These are phyloP conservation scores for Diaporthe australafricana DNA, from an alignment of 2,329 filamentous ascomycete species.

Conservation along the genomic window DNA sequence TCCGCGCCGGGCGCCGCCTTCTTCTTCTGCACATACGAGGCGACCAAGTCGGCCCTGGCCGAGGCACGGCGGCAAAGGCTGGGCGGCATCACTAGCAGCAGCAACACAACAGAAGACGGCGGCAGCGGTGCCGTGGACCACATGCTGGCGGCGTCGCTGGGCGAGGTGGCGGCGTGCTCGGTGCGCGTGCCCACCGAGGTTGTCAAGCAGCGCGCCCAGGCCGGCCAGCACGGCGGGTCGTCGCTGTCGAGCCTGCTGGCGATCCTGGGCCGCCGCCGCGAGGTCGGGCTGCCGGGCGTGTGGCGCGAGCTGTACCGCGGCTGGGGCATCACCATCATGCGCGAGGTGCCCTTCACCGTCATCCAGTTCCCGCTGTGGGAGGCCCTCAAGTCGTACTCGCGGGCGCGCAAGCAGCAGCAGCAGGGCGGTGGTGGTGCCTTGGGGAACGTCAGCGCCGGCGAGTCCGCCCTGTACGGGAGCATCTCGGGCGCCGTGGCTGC, in stretches of 20 bases:
- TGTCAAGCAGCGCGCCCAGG: constrained; percentile 96
- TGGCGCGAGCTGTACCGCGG: constrained; percentile 90
- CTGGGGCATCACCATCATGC: constrained; percentile 90
- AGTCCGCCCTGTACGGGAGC: constrained; percentile 88
- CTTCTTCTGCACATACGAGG: constrained; percentile 97
- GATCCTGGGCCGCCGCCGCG: constrained; percentile 69
- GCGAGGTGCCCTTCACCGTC: constrained; percentile 96
- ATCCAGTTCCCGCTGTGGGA: constrained; percentile 99
- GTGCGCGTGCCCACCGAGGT: constrained; percentile 96
- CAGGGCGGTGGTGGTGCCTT: constrained; percentile 36
- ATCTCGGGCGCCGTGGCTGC: constrained; percentile 87
- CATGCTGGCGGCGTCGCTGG: constrained; percentile 86
- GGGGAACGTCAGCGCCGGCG: constrained; percentile 72
- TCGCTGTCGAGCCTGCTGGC: constrained; percentile 74
- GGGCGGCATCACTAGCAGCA: not conserved
- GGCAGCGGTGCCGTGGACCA: constrained; percentile 60
- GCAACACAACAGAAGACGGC: constrained; percentile 38
- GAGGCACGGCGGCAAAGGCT: constrained; percentile 3
- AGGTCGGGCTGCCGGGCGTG: constrained; percentile 66
- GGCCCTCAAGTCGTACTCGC: constrained; percentile 81
- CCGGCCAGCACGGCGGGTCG: constrained; percentile 80
- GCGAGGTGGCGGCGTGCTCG: constrained; percentile 92
- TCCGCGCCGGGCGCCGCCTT: constrained; percentile 94
- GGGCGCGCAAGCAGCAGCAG: constrained; percentile 51
- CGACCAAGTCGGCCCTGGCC: constrained; percentile 69